Base-by-base conservation (phyloP, 2,329 filamentous ascomycete genomes). In the Pyrenophora tritici-repentis region DNA sequence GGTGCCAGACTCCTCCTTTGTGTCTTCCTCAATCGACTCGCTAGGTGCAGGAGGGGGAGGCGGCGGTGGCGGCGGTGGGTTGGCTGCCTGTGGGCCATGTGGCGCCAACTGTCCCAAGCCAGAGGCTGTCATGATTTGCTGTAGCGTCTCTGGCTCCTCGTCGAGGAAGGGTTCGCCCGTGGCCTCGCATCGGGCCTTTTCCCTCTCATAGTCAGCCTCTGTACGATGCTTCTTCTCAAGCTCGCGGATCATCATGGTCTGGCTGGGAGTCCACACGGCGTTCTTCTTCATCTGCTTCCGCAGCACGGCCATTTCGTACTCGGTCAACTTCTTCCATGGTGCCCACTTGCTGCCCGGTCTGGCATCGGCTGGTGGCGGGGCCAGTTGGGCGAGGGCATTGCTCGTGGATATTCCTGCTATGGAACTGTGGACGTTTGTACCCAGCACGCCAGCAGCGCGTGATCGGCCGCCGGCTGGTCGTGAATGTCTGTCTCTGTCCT, bases 241-340 rank as follows among this genome's bases (percentile, higher is more conserved):
- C 72, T 93, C 89, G 24, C 89, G 81, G 13, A 88, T 84, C 57
- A 93, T 89, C 90, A 94, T 94, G 0, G 90, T 92, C 62, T 90
- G 88, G 56, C 88, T 92, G 0, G 90, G 90, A 2, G 84, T 86
- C 90, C 90, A 94, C 4, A 89, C 86, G 0, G 89, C 88, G 66
- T 94, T 94, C 79, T 94, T 94, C 81, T 94, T 94, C 90, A 94
- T 94, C 14, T 88, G 82, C 75, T 94, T 94, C 53, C 90, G 80
- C 6, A 94, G 79, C 56, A 85, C 83, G 4, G 84, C 85, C 83
- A 87, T 85, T 63, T 87, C 85, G 75, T 81, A 87, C 59, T 86
- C 84, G 2, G 85, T 87, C 55, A 87, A 73, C 50, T 83, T 82
- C 61, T 84, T 76, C 85, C 85, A 87, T 2, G 85, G 85, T 53